Evolutionary conservation across 257 asterid species (phyloP).

Genomic region (Handroanthus guayacan): DNA sequence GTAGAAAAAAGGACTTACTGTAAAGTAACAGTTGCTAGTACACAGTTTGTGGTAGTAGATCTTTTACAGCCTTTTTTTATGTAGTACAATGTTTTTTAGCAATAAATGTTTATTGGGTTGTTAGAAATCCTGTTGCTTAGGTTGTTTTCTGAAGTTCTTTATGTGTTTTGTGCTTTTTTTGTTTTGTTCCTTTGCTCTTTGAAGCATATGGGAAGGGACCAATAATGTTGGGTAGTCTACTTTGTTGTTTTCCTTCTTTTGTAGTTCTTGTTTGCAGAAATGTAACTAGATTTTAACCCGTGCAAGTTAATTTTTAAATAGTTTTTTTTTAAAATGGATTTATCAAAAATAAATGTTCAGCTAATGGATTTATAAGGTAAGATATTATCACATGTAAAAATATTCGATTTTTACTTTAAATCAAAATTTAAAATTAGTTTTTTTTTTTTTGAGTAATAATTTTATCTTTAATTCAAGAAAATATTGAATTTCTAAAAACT

Average conservation of each 20-base stretch:
- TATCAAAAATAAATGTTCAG: too few relatives aligned
- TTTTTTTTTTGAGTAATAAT: too few relatives aligned
- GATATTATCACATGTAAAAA: too few relatives aligned
- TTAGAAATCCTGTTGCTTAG: neutral
- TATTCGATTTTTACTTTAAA: too few relatives aligned
- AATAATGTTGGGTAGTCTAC: too few relatives aligned
- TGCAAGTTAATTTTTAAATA: too few relatives aligned
- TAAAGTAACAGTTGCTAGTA: neutral
- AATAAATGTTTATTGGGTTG: neutral
- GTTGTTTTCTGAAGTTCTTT: neutral
- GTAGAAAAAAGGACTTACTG: neutral
- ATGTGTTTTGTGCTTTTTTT: neutral
- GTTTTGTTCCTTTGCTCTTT: neutral
- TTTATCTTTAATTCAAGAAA: too few relatives aligned
- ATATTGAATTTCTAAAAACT: too few relatives aligned
- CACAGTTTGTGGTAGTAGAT: neutral
- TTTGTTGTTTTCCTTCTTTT: neutral
- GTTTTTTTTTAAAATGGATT: too few relatives aligned
- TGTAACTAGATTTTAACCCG: too few relatives aligned
- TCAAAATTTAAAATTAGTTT: too few relatives aligned
- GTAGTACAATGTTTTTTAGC: neutral
- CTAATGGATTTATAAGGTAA: too few relatives aligned
- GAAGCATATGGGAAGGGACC: neutral
- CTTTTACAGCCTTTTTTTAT: neutral
- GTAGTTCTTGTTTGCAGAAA: neutral